These are phyloP conservation scores for Ceraceosorus bombacis DNA, from an alignment of 1,284 basidiomycete genomes.

Conservation along the genomic window DNA sequence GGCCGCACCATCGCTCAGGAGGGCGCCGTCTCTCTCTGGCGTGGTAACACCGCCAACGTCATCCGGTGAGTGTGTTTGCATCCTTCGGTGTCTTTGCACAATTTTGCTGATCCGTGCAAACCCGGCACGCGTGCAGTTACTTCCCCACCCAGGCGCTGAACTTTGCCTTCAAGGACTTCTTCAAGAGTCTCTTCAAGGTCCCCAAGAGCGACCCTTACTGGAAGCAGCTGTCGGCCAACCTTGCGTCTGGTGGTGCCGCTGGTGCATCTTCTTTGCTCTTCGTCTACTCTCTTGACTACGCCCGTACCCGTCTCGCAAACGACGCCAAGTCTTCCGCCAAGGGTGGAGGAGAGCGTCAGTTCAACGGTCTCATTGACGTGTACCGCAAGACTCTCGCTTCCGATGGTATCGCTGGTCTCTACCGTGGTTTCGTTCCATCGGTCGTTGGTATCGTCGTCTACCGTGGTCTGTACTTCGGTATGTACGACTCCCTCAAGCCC, in stretches of 20 bases:
- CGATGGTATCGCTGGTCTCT: slow-evolving; percentile 48
- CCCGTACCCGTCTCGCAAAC: slow-evolving; percentile 50
- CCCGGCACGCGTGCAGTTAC: slow-evolving; percentile 14
- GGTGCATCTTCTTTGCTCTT: slow-evolving; percentile 49
- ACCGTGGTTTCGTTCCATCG: slow-evolving; percentile 49
- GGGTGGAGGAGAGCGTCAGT: slow-evolving; percentile 48
- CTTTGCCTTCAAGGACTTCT: slow-evolving; percentile 50
- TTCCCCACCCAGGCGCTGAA: slow-evolving; percentile 49
- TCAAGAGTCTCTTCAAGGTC: slow-evolving; percentile 47
- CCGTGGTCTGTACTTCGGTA: slow-evolving; percentile 50
- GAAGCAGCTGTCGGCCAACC: slow-evolving; percentile 47
- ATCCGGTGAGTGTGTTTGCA: slow-evolving; percentile 26
- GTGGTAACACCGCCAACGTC: slow-evolving; percentile 49
- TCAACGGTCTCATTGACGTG: slow-evolving; percentile 49
- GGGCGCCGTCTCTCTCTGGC: slow-evolving; percentile 48
- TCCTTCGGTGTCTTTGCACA: neutral
- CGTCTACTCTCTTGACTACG: slow-evolving; percentile 50
- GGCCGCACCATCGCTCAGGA: slow-evolving; percentile 48
- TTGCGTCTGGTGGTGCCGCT: slow-evolving; percentile 49
- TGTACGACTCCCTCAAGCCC: slow-evolving; percentile 50
- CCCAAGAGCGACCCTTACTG: slow-evolving; percentile 47
- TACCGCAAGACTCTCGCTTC: slow-evolving; percentile 49
- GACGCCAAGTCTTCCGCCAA: slow-evolving; percentile 48
- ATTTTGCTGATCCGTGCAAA: neutral
- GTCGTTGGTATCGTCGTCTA: slow-evolving; percentile 49